Percentiles rank a stretch among this genome's conserved stretches.
Conservation (phyloP, 1,139 yeast species). For the Kluyveromyces marxianus region DNA sequence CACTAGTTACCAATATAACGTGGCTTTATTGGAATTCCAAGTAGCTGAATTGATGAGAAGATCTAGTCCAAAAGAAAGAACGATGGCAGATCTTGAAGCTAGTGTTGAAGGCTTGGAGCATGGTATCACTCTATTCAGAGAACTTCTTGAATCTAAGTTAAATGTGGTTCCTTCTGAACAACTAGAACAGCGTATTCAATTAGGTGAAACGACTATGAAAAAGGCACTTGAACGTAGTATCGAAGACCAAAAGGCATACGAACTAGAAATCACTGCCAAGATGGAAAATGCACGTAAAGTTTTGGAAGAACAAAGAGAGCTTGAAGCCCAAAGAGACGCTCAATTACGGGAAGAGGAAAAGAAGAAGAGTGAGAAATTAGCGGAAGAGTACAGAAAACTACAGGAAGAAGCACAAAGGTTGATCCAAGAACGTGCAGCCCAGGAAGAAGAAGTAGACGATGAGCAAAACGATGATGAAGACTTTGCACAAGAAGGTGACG, state of each 20-base stretch:
- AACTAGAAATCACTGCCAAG: slow-evolving; percentile 49
- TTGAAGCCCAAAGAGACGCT: slow-evolving; percentile 50
- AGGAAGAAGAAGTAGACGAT: slow-evolving; percentile 26
- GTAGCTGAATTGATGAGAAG: slow-evolving; percentile 77
- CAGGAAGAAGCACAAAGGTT: slow-evolving; percentile 76
- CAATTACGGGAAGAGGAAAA: slow-evolving; percentile 38
- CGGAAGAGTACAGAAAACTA: slow-evolving; percentile 57
- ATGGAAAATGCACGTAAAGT: slow-evolving; percentile 54
- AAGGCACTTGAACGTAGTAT: slow-evolving; percentile 64
- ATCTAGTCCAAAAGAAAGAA: slow-evolving; percentile 52
- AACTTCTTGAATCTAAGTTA: slow-evolving; percentile 47
- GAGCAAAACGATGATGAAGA: slow-evolving; percentile 27
- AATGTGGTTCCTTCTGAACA: slow-evolving; percentile 75
- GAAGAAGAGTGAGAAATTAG: slow-evolving; percentile 39
- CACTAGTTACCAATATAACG: slow-evolving; percentile 59
- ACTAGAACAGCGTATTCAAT: slow-evolving; percentile 72
- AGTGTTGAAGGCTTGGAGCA: slow-evolving; percentile 52
- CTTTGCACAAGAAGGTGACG: slow-evolving; percentile 14
- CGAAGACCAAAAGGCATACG: slow-evolving; percentile 66
- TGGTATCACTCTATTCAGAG: slow-evolving; percentile 56
- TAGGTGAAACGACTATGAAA: slow-evolving; percentile 72
- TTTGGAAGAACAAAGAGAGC: slow-evolving; percentile 38
- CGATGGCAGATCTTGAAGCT: slow-evolving; percentile 50
- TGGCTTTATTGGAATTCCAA: slow-evolving; percentile 80
- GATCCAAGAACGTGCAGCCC: slow-evolving; percentile 28